Conservation (phyloP, 2,329 filamentous ascomycete genomes). For the Pleomassaria siparia region DNA sequence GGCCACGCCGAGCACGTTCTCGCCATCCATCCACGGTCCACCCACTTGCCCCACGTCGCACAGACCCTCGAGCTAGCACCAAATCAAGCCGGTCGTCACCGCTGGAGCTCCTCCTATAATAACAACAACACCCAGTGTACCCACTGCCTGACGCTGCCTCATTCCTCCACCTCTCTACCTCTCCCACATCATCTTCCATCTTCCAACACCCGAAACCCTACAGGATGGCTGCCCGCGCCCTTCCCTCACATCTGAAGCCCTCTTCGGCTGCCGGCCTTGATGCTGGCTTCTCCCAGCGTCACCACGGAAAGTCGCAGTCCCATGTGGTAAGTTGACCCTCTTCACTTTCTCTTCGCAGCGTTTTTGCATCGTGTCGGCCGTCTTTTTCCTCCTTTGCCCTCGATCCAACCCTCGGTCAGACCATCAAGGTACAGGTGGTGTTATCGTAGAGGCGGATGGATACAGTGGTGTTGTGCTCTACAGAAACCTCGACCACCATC, state of each 20-base stretch:
- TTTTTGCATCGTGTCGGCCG: background rate
- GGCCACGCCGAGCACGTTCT: constrained; percentile 4
- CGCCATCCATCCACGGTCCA: no score
- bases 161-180: constrained; percentile 4
- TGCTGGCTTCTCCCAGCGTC: constrained; percentile 60
- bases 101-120: background rate
- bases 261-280: constrained; percentile 44
- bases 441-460: no score
- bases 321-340: constrained; percentile 69
- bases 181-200: constrained; percentile 8
- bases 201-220: constrained; percentile 7
- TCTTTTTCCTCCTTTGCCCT: no score
- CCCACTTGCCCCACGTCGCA: constrained; percentile 9
- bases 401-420: no score
- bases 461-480: no score
- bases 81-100: constrained; percentile 3
- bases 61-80: constrained; percentile 11
- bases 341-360: constrained; percentile 5
- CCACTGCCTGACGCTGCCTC: background rate
- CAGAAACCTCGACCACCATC: no score
- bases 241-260: constrained; percentile 83
- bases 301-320: constrained; percentile 82
- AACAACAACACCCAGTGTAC: background rate
- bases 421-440: no score
- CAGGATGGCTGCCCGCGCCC: constrained; percentile 70